Base-by-base conservation (phyloP, 2,329 filamentous ascomycete genomes). In the Trichoderma atrobrunneum region DNA sequence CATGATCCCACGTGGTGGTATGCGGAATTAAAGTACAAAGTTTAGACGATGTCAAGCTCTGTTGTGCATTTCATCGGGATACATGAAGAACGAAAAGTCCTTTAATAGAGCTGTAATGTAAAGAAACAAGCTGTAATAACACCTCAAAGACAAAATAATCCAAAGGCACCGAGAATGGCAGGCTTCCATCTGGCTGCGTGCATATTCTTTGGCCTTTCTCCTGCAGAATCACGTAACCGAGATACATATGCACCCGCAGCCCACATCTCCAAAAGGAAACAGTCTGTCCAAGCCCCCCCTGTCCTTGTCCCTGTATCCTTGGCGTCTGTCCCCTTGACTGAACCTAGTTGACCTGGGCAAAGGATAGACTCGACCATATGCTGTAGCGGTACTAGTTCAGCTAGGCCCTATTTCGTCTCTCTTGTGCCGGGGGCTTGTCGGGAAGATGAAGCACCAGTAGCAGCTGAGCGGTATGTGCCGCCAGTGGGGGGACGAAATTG, bases 161-260 rank as follows among this genome's bases (percentile, higher is more conserved):
- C 5, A 14, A 14, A 24, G 21, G 21, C 43, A n/a, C 43, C 43
- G 43, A 51, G n/a, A 51, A 51, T 51, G 43, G n/a, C 43, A 51
- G 43, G 43, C 16, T 65, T 65, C 28, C 62, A 54, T 34, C 16
- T 18, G 6, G 43, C 4, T 43, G 32, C 51, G 51, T 57, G 64
- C 62, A 66, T 66, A 28, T 66, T 66, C 12, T 36, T 66, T 54
- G 32, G 63, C 18, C 43, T 67, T 57, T 57, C 51, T 66, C 63
- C 43, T 66, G 48, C 63, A 66, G 63, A 36, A 36, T 57, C 62
- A 34, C 62, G 43, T 65, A 65, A 16, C 62, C 62, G 62, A 65
- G 43, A 51, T 39, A n/a, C n/a, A n/a, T n/a, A 14, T 63, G 34
- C 32, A 39, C 16, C 16, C 32, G 36, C 11, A 62, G 60, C 32